phyloP scores from a whole-genome alignment of 1,139 yeast species.

The Fermentozyma sake region DNA sequence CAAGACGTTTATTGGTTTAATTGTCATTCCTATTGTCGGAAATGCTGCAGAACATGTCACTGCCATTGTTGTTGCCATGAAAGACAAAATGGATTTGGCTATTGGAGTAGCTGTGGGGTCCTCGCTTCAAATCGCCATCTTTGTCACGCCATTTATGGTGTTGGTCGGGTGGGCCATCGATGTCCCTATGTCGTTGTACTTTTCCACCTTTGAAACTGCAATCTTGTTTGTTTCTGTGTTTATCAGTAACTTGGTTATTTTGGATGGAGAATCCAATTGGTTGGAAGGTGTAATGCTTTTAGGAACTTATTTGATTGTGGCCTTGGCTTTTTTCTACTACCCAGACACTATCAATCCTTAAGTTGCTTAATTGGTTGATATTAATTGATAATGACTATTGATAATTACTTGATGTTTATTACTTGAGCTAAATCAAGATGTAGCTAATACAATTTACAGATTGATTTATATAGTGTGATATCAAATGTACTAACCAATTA shows the following conservation, averaged over 20 bases:
- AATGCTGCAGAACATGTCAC: slow-evolving; percentile 99
- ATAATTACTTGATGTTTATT: too few relatives aligned
- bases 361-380: too few relatives aligned
- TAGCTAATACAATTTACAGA: too few relatives aligned
- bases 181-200: slow-evolving; percentile 89
- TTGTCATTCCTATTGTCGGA: slow-evolving; percentile 93
- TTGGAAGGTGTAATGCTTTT: slow-evolving; percentile 91
- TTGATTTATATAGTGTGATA: too few relatives aligned
- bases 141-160: slow-evolving; percentile 93
- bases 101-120: slow-evolving; percentile 98
- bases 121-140: slow-evolving; percentile 88
- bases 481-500: too few relatives aligned
- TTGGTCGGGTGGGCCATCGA: slow-evolving; percentile 86
- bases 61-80: slow-evolving; percentile 89
- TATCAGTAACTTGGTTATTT: slow-evolving; percentile 77
- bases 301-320: slow-evolving; percentile 80
- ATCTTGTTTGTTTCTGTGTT: slow-evolving; percentile 84
- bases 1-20: slow-evolving; percentile 91
- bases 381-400: too few relatives aligned
- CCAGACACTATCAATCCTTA: slow-evolving; percentile 42
- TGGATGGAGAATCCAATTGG: slow-evolving; percentile 96
- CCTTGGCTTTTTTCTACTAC: slow-evolving; percentile 81
- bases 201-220: slow-evolving; percentile 91
- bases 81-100: slow-evolving; percentile 96
- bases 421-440: too few relatives aligned